Evolutionary conservation across 805 yeast species (phyloP).

Genomic region (Starmerella tilneyi): DNA sequence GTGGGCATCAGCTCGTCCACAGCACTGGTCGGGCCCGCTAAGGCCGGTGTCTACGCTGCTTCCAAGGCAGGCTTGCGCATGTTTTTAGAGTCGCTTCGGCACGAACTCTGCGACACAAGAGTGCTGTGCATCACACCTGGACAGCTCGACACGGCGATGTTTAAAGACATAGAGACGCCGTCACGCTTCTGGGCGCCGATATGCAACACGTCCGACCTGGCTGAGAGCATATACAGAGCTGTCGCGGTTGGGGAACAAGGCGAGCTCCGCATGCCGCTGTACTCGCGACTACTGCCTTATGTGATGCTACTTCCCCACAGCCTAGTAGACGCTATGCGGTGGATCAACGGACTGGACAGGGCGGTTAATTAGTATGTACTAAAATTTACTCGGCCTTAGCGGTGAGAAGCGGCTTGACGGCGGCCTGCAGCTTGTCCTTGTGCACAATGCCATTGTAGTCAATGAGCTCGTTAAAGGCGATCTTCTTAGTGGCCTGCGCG

Average conservation of each 20-base stretch:
- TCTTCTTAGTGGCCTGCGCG: neutral
- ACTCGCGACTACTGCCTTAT: conserved; percentile 58
- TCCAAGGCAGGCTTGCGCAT: conserved; percentile 70
- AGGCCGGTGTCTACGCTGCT: conserved; percentile 64
- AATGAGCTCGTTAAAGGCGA: conserved; percentile 13
- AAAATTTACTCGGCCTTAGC: neutral
- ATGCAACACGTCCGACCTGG: conserved; percentile 52
- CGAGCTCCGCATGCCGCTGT: conserved; percentile 56
- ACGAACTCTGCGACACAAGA: conserved; percentile 51
- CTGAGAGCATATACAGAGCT: conserved; percentile 39
- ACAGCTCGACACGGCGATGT: conserved; percentile 61
- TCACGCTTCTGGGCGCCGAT: conserved; percentile 63
- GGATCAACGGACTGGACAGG: conserved; percentile 52
- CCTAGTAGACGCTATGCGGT: conserved; percentile 41
- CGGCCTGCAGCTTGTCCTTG: neutral
- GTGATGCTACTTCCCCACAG: conserved; percentile 62
- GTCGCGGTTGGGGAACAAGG: conserved; percentile 36
- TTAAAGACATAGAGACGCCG: conserved; percentile 56
- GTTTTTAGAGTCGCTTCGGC: conserved; percentile 57
- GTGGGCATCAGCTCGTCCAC: conserved; percentile 66
- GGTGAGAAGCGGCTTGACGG: neutral
- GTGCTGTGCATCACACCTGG: conserved; percentile 71
- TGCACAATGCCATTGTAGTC: conserved; percentile 11
- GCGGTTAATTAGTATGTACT: conserved; percentile 17
- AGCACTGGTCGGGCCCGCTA: conserved; percentile 69